Percentiles rank a stretch among this genome's conserved stretches.
Conservation (phyloP, 441 rosid species). For the Oxalis stricta region DNA sequence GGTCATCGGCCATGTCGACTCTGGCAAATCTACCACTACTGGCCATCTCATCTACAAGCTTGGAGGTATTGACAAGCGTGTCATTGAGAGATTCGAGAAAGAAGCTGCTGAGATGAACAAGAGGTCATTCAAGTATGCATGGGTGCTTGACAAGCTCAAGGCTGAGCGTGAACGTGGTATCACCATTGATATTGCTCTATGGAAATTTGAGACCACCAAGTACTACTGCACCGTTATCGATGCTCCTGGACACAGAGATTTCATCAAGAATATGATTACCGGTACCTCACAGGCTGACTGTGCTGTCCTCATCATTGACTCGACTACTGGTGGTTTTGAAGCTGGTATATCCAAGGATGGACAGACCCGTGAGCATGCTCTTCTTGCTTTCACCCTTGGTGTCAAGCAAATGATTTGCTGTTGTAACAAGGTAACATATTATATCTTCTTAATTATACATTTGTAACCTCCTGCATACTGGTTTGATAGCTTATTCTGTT, state of each 20-base stretch:
- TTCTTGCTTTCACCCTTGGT: slow-evolving; percentile 43
- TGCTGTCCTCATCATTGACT: slow-evolving; percentile 45
- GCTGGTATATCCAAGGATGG: slow-evolving; percentile 57
- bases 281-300: slow-evolving; percentile 35
- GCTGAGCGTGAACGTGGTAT: slow-evolving; percentile 8
- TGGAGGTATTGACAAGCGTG: neutral
- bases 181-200: slow-evolving; percentile 3
- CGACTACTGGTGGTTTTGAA: slow-evolving; percentile 50
- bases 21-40: neutral
- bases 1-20: too few relatives aligned
- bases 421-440: slow-evolving; percentile 31
- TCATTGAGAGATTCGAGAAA: slow-evolving; percentile 5
- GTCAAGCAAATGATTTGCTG: slow-evolving; percentile 35
- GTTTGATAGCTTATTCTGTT: too few relatives aligned
- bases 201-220: slow-evolving; percentile 3
- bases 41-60: slow-evolving; percentile 6
- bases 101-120: too few relatives aligned
- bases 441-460: too few relatives aligned
- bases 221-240: slow-evolving; percentile 3
- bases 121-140: slow-evolving; percentile 6
- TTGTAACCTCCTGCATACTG: neutral
- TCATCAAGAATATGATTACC: slow-evolving; percentile 32
- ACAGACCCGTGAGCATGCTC: slow-evolving; percentile 46
- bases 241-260: too few relatives aligned
- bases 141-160: slow-evolving; percentile 6